Percentiles rank a stretch among this genome's conserved stretches.
Evolutionary conservation across 2,329 filamentous ascomycete genomes (phyloP).

Genomic region (Tolypocladium endophyticum): DNA sequence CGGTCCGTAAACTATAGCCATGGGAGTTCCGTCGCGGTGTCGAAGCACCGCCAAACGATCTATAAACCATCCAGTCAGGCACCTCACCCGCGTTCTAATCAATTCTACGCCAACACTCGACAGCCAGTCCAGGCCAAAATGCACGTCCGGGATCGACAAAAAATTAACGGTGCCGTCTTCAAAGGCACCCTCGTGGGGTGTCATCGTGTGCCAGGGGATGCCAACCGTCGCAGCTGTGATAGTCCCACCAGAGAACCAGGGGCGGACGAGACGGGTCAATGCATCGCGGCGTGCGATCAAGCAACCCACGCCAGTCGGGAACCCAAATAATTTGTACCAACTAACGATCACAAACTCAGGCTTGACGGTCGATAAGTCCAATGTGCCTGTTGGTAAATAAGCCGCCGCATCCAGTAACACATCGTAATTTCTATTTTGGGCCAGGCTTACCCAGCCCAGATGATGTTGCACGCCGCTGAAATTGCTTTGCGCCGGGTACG

Average conservation of each 20-base stretch:
- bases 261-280: slow-evolving; percentile 18
- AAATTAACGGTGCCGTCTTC: slow-evolving; percentile 32
- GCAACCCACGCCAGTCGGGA: slow-evolving; percentile 30
- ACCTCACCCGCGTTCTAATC: slow-evolving; percentile 20
- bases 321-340: slow-evolving; percentile 33
- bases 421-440: slow-evolving; percentile 26
- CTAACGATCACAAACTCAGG: slow-evolving; percentile 28
- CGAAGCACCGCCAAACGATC: slow-evolving; percentile 15
- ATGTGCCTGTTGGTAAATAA: slow-evolving; percentile 23
- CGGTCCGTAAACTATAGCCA: slow-evolving; percentile 26
- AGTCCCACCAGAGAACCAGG: slow-evolving; percentile 30
- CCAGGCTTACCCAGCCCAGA: slow-evolving; percentile 22
- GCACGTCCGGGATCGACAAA: slow-evolving; percentile 26
- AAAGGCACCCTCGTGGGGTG: slow-evolving; percentile 18
- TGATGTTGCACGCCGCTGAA: slow-evolving; percentile 32
- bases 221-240: slow-evolving; percentile 21
- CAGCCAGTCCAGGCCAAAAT: slow-evolving; percentile 25
- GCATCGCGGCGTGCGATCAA: slow-evolving; percentile 22
- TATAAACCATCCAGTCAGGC: slow-evolving; percentile 26
- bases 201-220: slow-evolving; percentile 19
- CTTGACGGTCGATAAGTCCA: slow-evolving; percentile 21
- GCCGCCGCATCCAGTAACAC: slow-evolving; percentile 30
- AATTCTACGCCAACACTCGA: slow-evolving; percentile 13
- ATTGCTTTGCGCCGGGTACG: slow-evolving; percentile 35
- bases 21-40: slow-evolving; percentile 21